Evolutionary conservation across 192 early-diverging fungal species (phyloP).

Genomic region (Coemansia sp.): DNA sequence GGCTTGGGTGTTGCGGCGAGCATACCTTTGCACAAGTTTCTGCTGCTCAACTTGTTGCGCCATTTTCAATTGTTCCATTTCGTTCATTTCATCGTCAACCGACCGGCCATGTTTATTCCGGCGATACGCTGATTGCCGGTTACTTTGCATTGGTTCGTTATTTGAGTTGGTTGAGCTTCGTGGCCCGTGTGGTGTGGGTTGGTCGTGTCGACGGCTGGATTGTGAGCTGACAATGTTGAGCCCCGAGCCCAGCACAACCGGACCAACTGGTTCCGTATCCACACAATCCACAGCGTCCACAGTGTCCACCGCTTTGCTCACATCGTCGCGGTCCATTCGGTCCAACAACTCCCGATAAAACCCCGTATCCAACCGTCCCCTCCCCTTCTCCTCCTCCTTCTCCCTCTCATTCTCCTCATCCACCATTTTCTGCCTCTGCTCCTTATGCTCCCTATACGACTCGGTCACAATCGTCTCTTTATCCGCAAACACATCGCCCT

Average conservation of each 20-base stretch:
- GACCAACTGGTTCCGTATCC: background rate
- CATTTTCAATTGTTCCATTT: constrained; percentile 4
- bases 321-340: constrained; percentile 63
- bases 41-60: constrained; percentile 14
- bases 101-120: background rate
- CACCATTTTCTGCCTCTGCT: constrained; percentile 24
- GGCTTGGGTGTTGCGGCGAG: constrained; percentile 36
- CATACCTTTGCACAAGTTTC: constrained; percentile 19
- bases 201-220: background rate
- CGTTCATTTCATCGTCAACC: background rate
- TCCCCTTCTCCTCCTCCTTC: constrained; percentile 7
- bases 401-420: constrained; percentile 28
- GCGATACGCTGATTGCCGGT: background rate
- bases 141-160: background rate
- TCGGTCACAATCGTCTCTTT: constrained; percentile 45
- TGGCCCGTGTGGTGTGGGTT: background rate
- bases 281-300: background rate
- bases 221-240: background rate
- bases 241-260: background rate
- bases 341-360: constrained; percentile 30
- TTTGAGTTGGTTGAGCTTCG: background rate
- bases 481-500: constrained; percentile 40
- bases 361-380: constrained; percentile 6
- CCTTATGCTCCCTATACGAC: constrained; percentile 45
- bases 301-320: constrained; percentile 58